Evolutionary conservation across 2,329 filamentous ascomycete genomes (phyloP), one percentile per base, ranked within the genome.

Genomic region (Monosporascus ibericus): DNA sequence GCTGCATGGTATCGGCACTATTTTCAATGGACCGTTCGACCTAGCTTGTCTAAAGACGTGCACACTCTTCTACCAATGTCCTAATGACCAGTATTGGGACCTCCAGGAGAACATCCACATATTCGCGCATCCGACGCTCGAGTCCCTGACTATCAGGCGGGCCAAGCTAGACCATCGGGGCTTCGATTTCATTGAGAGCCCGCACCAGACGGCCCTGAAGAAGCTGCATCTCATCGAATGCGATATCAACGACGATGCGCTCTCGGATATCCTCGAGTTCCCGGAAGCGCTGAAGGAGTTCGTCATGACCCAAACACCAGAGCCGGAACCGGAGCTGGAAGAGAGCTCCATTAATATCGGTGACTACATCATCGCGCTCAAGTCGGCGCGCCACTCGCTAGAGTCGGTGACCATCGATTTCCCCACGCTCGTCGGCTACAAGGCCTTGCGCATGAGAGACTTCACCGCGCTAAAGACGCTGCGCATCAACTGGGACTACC

Each of bases 71-170:
- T 78, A 77, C 57, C 74, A 77, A 58, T 66, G 66, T 55, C 66
- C 70, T 15, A 66, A 72, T 49, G 66, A 72, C 48, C 65, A 65
- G 9, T 78, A 77, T 60, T 78, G 75, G 75, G 75, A 78, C 57
- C 66, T 78, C 39, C 74, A 72, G 53, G 74, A 76, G 54, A 78
- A 77, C 57, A 77, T 78, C 47, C 74, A 78, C 63, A 75, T 78
- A 48, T 78, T 78, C 53, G 67, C 72, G 3, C 75, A 78, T 48
- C 75, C 75, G 0, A 75, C 74, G 1, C 69, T 78, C 20, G 75
- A 78, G 58, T 69, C 64, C 5, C 69, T 78, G 3, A 68, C 69
- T 46, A 73, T 78, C 48, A 67, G 65, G 46, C 63, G 70, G n/a
- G 75, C 75, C 11, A 72, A 69, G 55, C 67, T 78, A 3, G 75